phyloP scores from a whole-genome alignment of 148 eudicot genomes.

The Selenicereus undatus region DNA sequence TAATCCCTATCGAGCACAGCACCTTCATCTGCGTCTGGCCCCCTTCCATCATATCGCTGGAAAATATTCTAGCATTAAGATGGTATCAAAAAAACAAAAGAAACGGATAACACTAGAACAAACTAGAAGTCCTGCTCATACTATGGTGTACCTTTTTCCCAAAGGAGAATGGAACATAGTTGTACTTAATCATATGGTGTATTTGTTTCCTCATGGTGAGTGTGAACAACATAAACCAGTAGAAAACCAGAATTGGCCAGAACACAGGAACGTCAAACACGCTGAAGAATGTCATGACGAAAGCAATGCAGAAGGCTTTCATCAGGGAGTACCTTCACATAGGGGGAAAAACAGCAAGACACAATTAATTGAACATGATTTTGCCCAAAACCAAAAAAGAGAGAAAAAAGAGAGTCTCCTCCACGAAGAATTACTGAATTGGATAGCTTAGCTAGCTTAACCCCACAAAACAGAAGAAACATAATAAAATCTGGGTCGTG shows the following conservation, averaged over 20 bases:
- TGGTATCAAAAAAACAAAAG: conserved; percentile 1
- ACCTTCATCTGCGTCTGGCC: conserved; percentile 33
- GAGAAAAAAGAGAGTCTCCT: background rate
- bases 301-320: conserved; percentile 56
- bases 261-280: conserved; percentile 62
- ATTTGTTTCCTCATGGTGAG: conserved; percentile 64
- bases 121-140: background rate
- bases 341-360: background rate
- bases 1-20: conserved; percentile 37
- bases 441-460: background rate
- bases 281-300: conserved; percentile 45
- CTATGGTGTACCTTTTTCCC: conserved; percentile 48
- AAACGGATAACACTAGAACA: background rate
- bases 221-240: conserved; percentile 57
- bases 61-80: conserved; percentile 17
- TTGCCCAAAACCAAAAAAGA: background rate
- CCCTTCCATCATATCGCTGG: conserved; percentile 40
- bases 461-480: background rate
- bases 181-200: conserved; percentile 59
- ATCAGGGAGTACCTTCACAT: conserved; percentile 53
- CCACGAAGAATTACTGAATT: background rate
- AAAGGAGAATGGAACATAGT: conserved; percentile 55
- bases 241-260: conserved; percentile 62
- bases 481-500: background rate
- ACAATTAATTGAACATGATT: background rate